These are phyloP conservation scores for Rhododendron griersonianum DNA, from an alignment of 148 eudicot species.

Conservation along the genomic window DNA sequence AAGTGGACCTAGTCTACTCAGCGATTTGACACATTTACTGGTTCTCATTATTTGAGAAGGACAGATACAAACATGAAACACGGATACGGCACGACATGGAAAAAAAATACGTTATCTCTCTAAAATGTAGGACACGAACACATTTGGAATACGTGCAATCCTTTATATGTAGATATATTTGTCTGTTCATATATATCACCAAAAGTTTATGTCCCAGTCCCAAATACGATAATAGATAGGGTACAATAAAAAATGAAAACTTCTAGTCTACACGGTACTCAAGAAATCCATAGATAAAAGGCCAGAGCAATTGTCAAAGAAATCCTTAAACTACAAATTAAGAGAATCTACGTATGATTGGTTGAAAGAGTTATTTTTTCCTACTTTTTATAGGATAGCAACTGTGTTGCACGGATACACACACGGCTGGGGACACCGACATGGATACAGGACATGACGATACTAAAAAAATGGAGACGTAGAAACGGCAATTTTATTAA, in stretches of 20 bases:
- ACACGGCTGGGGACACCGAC: too few species aligned
- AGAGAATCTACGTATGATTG: background rate
- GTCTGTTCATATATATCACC: background rate
- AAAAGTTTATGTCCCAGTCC: background rate
- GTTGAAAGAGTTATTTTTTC: too few species aligned
- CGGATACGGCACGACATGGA: too few species aligned
- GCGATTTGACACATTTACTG: background rate
- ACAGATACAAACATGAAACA: too few species aligned
- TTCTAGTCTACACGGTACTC: background rate
- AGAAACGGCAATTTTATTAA: too few species aligned
- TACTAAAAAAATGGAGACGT: too few species aligned
- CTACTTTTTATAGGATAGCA: too few species aligned
- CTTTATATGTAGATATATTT: background rate
- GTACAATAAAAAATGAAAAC: background rate
- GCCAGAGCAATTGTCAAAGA: background rate
- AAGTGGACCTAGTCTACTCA: background rate
- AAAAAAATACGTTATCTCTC: background rate
- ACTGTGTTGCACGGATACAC: too few species aligned
- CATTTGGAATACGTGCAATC: background rate
- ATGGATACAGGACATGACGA: too few species aligned
- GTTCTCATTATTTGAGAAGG: background rate
- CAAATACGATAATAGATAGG: too few species aligned
- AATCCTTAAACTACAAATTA: background rate
- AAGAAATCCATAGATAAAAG: background rate
- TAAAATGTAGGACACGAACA: background rate